Evolutionary conservation across 2,329 filamentous ascomycete species (phyloP).

Genomic region (Madurella fahalii): DNA sequence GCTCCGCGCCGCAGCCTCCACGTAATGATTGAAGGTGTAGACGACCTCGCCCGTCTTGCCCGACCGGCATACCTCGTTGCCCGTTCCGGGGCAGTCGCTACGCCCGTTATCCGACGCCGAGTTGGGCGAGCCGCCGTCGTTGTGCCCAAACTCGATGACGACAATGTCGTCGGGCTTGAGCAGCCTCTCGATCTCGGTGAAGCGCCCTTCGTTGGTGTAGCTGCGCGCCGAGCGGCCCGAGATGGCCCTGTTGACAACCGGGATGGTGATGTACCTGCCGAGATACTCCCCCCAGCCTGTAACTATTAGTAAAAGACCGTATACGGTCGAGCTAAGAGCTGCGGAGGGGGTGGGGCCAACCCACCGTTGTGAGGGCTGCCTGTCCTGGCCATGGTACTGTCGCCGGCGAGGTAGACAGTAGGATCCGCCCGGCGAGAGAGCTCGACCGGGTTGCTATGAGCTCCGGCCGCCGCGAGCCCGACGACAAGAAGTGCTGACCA

Average conservation of each 20-base stretch:
- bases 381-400: constrained; percentile 51
- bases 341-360: not conserved
- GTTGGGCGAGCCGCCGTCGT: constrained; percentile 57
- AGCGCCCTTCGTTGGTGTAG: constrained; percentile 58
- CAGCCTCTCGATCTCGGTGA: constrained; percentile 48
- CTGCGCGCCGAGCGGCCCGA: constrained; percentile 59
- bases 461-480: constrained; percentile 13
- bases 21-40: constrained; percentile 32
- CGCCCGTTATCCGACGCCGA: constrained; percentile 54
- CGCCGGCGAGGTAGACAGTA: constrained; percentile 50
- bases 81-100: constrained; percentile 51
- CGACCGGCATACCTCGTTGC: constrained; percentile 47
- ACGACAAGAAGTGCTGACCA: constrained; percentile 4
- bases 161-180: constrained; percentile 57
- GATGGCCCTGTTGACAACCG: constrained; percentile 58
- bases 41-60: constrained; percentile 28
- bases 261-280: constrained; percentile 40
- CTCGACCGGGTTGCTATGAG: constrained; percentile 13
- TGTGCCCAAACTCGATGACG: constrained; percentile 68
- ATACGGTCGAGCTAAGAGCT: not conserved
- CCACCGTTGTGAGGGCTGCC: constrained; percentile 28
- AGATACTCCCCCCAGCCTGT: constrained; percentile 56
- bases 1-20: constrained; percentile 31
- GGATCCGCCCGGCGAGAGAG: constrained; percentile 18
- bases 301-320: not conserved